Evolutionary conservation across 225 moss, liverwort and hornwort genomes (phyloP).

Genomic region (Marchantia paleacea): DNA sequence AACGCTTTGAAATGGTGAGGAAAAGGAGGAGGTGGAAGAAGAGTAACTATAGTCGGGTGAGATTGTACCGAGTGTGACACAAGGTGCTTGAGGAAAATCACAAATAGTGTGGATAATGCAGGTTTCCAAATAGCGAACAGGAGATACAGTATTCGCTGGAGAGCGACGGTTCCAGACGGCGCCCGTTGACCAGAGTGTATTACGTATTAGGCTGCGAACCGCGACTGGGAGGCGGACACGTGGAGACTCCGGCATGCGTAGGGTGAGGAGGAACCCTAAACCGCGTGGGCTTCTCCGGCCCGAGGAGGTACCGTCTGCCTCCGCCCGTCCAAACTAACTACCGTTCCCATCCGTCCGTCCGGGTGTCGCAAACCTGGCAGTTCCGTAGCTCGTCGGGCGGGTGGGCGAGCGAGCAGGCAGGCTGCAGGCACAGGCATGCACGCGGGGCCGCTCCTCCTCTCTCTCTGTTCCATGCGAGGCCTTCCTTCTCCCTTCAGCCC

Average conservation of each 20-base stretch:
- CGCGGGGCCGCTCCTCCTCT: no score
- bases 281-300: constrained; percentile 14
- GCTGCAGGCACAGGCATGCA: no score
- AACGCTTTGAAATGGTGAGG: no score
- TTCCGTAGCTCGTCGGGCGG: background rate
- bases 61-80: no score
- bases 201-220: background rate
- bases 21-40: no score
- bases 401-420: background rate
- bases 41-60: no score
- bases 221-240: background rate
- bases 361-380: background rate
- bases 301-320: background rate
- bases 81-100: background rate
- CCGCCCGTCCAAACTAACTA: background rate
- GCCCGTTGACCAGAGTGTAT: background rate
- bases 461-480: no score
- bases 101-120: background rate
- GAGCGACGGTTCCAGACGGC: background rate
- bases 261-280: constrained; percentile 9
- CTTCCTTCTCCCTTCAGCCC: background rate
- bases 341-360: constrained; percentile 6
- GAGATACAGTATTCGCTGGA: constrained; percentile 1
- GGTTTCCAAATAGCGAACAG: background rate
- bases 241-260: background rate